These are phyloP conservation scores for Irpex sp. DNA, from an alignment of 1,284 basidiomycete species.

Conservation along the genomic window DNA sequence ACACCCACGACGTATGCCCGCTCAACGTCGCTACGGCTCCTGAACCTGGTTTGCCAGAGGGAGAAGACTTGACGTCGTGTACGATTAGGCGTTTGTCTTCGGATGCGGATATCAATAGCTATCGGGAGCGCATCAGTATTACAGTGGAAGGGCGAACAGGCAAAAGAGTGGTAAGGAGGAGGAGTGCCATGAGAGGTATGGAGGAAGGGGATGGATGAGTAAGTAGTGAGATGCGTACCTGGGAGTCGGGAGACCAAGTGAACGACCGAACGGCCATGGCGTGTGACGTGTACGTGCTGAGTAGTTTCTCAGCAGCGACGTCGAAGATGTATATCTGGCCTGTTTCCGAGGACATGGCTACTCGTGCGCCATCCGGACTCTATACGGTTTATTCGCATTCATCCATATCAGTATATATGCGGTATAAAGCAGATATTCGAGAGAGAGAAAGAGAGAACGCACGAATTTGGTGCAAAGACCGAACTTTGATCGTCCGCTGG, in stretches of 20 bases:
- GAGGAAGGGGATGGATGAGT: neutral
- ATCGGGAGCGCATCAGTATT: neutral
- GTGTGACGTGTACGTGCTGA: slow-evolving; percentile 74
- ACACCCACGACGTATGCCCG: slow-evolving; percentile 85
- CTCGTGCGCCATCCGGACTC: slow-evolving; percentile 78
- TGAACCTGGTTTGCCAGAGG: slow-evolving; percentile 53
- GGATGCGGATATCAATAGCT: slow-evolving; percentile 81
- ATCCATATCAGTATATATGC: neutral
- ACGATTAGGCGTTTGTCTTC: slow-evolving; percentile 85
- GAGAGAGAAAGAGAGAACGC: slow-evolving; percentile 28
- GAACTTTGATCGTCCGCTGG: slow-evolving; percentile 73
- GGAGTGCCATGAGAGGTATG: too few relatives aligned
- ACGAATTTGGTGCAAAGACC: slow-evolving; percentile 79
- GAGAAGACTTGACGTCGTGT: slow-evolving; percentile 70
- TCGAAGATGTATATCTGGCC: slow-evolving; percentile 84
- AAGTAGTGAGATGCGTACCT: slow-evolving; percentile 30
- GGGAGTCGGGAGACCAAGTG: slow-evolving; percentile 78
- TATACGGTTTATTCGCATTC: slow-evolving; percentile 25
- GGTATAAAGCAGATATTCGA: neutral
- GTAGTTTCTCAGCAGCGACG: slow-evolving; percentile 55
- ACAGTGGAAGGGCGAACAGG: too few relatives aligned
- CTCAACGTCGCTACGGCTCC: slow-evolving; percentile 77
- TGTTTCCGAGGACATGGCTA: slow-evolving; percentile 75
- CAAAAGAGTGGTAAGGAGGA: too few relatives aligned
- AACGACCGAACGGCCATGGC: slow-evolving; percentile 80